These are phyloP conservation scores for Eremochloa ophiuroides DNA, from an alignment of 176 grass and related monocot genomes.

Conservation along the genomic window DNA sequence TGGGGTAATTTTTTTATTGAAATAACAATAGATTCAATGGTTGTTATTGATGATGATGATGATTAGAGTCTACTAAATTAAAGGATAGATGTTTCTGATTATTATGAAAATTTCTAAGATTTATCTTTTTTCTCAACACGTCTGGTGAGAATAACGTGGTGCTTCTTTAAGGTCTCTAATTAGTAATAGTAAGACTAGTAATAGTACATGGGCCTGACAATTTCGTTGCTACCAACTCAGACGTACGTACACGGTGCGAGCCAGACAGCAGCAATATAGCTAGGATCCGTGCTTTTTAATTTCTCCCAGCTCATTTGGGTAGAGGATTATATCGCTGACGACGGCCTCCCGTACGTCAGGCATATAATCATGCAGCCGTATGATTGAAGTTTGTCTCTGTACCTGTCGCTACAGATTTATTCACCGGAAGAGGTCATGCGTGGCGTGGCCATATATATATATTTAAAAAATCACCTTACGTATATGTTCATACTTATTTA, in stretches of 20 bases:
- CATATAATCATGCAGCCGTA: neutral
- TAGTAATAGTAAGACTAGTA: too few relatives aligned
- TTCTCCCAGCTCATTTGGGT: neutral
- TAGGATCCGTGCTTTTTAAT: neutral
- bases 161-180: too few relatives aligned
- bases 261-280: neutral
- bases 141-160: too few relatives aligned
- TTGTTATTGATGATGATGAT: too few relatives aligned
- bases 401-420: neutral
- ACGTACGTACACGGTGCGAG: neutral
- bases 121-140: too few relatives aligned
- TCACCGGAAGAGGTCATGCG: neutral
- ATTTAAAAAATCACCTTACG: too few relatives aligned
- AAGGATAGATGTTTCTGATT: too few relatives aligned
- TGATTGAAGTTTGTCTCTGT: neutral
- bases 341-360: neutral
- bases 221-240: neutral
- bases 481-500: too few relatives aligned
- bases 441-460: neutral
- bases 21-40: too few relatives aligned
- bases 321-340: neutral
- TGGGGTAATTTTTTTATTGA: too few relatives aligned
- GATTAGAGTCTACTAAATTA: too few relatives aligned
- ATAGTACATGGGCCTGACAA: neutral
- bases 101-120: too few relatives aligned